A percentile compares a stretch with the other conserved stretches of the same genome.
Conservation (phyloP, 768 basidiomycete genomes). For the Kwoniella sp. region DNA sequence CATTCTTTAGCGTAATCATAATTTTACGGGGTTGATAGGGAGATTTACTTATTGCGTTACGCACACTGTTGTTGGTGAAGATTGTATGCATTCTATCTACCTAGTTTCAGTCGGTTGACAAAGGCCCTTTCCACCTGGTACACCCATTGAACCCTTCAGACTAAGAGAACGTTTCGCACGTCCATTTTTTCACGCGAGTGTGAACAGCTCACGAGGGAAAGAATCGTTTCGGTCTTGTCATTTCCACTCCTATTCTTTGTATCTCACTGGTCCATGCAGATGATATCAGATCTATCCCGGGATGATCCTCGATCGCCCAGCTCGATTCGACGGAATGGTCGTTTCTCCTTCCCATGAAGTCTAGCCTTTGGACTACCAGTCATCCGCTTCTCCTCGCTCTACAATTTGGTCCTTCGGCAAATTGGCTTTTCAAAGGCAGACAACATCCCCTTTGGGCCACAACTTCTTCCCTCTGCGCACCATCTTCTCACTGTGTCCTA, state of each 20-base stretch:
- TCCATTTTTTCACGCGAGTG: no score
- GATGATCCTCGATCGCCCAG: neutral
- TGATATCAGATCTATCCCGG: neutral
- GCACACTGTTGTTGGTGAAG: no score
- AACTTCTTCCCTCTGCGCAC: neutral
- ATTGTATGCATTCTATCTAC: slow-evolving; percentile 1
- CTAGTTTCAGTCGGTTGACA: neutral
- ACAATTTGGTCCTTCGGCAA: neutral
- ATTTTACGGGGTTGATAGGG: no score
- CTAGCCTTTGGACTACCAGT: neutral
- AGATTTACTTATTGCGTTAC: no score
- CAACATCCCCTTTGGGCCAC: neutral
- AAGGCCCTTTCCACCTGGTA: neutral
- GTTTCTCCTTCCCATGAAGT: neutral
- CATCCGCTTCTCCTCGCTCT: neutral
- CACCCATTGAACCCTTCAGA: no score
- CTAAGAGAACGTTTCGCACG: no score
- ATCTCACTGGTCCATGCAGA: neutral
- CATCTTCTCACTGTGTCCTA: neutral
- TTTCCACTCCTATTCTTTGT: neutral
- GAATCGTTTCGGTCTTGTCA: neutral
- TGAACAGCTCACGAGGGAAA: no score
- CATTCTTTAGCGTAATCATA: neutral
- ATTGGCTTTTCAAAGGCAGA: neutral
- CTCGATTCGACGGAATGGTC: no score